Base-by-base conservation (phyloP, 495 filamentous ascomycete genomes). In the Amphirosellinia nigrospora region DNA sequence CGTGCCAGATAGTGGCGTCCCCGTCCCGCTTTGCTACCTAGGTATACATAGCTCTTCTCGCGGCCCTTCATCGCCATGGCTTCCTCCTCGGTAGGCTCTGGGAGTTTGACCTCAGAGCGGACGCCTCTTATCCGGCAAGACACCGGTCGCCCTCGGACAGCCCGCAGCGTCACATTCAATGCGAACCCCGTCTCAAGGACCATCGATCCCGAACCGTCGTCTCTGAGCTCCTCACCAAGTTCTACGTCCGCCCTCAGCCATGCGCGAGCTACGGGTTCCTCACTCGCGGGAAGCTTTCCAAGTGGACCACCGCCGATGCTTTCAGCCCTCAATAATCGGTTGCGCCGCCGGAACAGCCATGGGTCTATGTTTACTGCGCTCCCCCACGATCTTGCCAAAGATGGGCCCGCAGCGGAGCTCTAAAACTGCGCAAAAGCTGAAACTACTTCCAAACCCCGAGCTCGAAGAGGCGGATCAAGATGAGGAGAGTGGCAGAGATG, bases 321-420 rank as follows among this genome's bases (percentile, higher is more conserved):
- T 21, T 93, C 94, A 1, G 87, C 91, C 3, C 80, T 97, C 73
- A 97, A 97, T 78, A 93, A 84, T 85, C 96, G 92, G 79, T 89
- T 98, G 55, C 90, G 92, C 28, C 85, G 94, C 73, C 87, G 94
- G 62, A 94, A 97, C 74, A 95, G 92, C 79, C 89, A 92, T 75
- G 91, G 92, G 36, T 63, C 75, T 34, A 72, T 82, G 43, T 87
- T 93, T 68, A 86, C 89, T 8, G 80, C 85, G 26, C 80, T 83
- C 85, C 1, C 82, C 81, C 1, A 79, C 80, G 9, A 70, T 83
- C 4, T 81, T 86, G 8, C 82, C 90, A 11, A 99, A 99, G 82
- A 94, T 98, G 64, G 96, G 96, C 4, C 94, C 96, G 9, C 96
- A 98, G 74, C 83, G 96, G 78, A 98, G 94, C 52, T 97, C 94